phyloP scores from a whole-genome alignment of 2,329 filamentous ascomycete species.

The Metarhizium humberi region DNA sequence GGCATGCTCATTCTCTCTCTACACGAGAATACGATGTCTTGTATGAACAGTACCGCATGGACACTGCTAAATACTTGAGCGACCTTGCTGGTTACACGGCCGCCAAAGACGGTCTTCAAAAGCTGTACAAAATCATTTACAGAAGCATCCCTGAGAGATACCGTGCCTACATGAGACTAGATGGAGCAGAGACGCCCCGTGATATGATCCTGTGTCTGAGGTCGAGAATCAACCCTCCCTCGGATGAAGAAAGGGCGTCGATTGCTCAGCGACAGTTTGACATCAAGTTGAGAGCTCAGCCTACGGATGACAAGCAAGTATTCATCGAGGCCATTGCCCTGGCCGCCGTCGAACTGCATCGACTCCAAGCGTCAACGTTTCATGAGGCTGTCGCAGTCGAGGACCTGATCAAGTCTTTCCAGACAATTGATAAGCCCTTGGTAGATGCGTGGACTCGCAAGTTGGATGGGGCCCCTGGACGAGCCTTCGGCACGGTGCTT shows the following conservation, averaged over 20 bases:
- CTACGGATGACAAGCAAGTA: constrained; percentile 2
- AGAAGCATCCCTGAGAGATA: constrained; percentile 4
- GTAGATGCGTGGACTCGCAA: neutral
- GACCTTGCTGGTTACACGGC: constrained; percentile 1
- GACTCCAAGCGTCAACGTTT: neutral
- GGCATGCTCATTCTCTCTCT: constrained; percentile 2
- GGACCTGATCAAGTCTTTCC: constrained; percentile 1
- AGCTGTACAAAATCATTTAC: constrained; percentile 7
- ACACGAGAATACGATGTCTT: constrained; percentile 5
- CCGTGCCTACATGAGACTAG: constrained; percentile 5
- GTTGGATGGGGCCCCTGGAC: neutral
- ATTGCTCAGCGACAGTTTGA: constrained; percentile 1
- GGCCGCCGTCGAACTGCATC: constrained; percentile 5
- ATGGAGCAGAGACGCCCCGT: constrained; percentile 6
- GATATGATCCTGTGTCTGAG: constrained; percentile 5
- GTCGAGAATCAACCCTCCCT: neutral
- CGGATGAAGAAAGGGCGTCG: constrained; percentile 1
- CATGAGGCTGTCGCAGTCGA: constrained; percentile 3
- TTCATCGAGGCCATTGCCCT: constrained; percentile 6
- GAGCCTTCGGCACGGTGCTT: neutral
- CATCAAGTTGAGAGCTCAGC: constrained; percentile 2
- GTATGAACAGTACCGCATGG: constrained; percentile 7
- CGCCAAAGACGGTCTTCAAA: constrained; percentile 3
- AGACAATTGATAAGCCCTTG: constrained; percentile 4
- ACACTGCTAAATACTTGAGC: constrained; percentile 4